Evolutionary conservation across 2,329 filamentous ascomycete species (phyloP).

Genomic region (Apiospora saccharicola): DNA sequence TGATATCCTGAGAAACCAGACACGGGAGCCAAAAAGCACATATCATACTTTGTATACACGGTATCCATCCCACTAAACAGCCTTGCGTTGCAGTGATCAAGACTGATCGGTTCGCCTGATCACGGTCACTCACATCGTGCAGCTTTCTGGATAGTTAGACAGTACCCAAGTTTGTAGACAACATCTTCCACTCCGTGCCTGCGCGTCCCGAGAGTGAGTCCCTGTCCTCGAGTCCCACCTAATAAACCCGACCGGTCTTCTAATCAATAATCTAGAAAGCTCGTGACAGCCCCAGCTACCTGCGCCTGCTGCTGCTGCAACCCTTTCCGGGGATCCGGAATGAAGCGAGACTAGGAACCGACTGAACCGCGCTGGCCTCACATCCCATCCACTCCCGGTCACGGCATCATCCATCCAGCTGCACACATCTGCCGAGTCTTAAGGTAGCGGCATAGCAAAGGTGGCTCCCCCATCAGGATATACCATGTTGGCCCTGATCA

Average conservation of each 20-base stretch:
- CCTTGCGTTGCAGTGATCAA: neutral
- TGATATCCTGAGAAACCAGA: neutral
- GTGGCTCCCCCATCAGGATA: constrained; percentile 28
- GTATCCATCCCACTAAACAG: neutral
- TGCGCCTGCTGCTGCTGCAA: neutral
- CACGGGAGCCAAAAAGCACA: neutral
- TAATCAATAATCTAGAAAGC: constrained; percentile 20
- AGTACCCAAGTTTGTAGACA: neutral
- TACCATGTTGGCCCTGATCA: constrained; percentile 31
- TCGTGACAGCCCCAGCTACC: constrained; percentile 14
- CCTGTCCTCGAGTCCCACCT: constrained; percentile 4
- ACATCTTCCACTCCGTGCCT: neutral
- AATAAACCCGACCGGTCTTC: constrained; percentile 9
- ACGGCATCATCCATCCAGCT: neutral
- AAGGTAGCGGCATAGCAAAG: neutral
- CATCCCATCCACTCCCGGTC: neutral
- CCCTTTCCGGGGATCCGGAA: constrained; percentile 19
- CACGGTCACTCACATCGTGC: neutral
- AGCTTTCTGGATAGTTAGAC: neutral
- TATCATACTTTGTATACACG: neutral
- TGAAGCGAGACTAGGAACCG: constrained; percentile 12
- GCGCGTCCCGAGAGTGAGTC: neutral
- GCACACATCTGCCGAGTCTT: constrained; percentile 7
- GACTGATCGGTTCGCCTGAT: neutral
- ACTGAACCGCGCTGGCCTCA: constrained; percentile 6